phyloP scores from a whole-genome alignment of 1,284 basidiomycete genomes.

The Cystobasidium slooffiae region DNA sequence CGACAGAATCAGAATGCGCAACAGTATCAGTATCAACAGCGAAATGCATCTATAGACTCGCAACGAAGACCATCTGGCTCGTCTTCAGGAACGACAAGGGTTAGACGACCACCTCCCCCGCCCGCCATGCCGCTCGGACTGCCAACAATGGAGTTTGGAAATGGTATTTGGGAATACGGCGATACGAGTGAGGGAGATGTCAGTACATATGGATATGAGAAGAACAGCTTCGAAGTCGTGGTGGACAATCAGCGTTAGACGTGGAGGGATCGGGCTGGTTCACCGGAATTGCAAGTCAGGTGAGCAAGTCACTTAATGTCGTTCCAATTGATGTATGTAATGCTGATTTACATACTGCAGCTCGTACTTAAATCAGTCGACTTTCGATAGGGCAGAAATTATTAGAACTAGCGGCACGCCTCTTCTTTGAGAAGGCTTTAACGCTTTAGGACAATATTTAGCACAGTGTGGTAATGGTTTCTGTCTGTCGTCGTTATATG shows the following conservation, averaged over 20 bases:
- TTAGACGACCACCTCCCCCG: conserved; percentile 39
- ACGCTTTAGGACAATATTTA: no score
- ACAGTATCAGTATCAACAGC: conserved; percentile 10
- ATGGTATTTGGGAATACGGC: conserved; percentile 33
- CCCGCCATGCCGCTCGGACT: conserved; percentile 45
- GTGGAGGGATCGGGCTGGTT: neutral
- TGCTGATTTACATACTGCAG: no score
- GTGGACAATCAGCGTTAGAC: conserved; percentile 15
- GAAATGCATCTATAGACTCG: conserved; percentile 5
- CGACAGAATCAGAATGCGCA: conserved; percentile 8
- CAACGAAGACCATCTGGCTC: neutral
- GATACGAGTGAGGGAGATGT: conserved; percentile 16
- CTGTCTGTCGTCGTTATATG: no score
- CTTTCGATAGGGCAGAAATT: no score
- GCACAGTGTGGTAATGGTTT: no score
- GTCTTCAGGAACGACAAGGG: neutral
- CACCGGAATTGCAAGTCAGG: no score
- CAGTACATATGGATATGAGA: conserved; percentile 15
- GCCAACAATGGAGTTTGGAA: conserved; percentile 45
- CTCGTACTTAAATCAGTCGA: no score
- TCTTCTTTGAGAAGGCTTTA: no score
- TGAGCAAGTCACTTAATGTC: no score
- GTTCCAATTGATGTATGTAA: no score
- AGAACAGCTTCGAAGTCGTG: conserved; percentile 33
- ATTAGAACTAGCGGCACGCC: no score